Evolutionary conservation across 805 yeast genomes (phyloP).

Genomic region (Torulaspora delbrueckii): DNA sequence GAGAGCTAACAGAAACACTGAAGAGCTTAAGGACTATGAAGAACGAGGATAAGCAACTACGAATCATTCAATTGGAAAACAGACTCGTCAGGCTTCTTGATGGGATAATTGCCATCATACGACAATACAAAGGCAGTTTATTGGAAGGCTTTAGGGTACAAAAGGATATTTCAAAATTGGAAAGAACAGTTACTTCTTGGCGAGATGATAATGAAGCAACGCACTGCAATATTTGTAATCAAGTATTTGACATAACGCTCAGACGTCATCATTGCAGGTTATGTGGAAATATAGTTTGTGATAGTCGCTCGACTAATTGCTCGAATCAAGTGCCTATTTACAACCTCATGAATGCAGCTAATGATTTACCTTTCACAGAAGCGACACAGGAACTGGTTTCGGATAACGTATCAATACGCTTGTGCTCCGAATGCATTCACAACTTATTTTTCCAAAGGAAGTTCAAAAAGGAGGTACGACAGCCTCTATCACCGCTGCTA

Average conservation of each 20-base stretch:
- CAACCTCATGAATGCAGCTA: constrained; percentile 23
- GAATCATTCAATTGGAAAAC: constrained; percentile 54
- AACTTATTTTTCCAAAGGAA: constrained; percentile 53
- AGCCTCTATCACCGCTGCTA: constrained; percentile 37
- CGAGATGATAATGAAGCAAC: constrained; percentile 44
- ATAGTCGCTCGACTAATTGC: constrained; percentile 55
- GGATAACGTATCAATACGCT: constrained; percentile 41
- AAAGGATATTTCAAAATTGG: constrained; percentile 39
- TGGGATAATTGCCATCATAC: constrained; percentile 28
- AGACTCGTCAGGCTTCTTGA: constrained; percentile 47
- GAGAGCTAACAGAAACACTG: constrained; percentile 47
- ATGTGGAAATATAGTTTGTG: constrained; percentile 83
- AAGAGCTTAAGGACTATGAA: constrained; percentile 37
- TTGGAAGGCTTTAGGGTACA: constrained; percentile 25
- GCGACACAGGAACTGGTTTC: constrained; percentile 18
- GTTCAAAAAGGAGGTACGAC: constrained; percentile 39
- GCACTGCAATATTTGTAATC: constrained; percentile 61
- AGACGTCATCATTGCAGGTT: constrained; percentile 89
- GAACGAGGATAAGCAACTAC: constrained; percentile 48
- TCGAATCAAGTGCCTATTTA: constrained; percentile 63
- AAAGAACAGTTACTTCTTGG: constrained; percentile 59
- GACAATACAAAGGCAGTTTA: constrained; percentile 22
- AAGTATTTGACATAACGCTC: constrained; percentile 49
- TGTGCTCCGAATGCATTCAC: constrained; percentile 69
- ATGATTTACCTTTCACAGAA: constrained; percentile 23